These are phyloP conservation scores for Suillus lakei DNA, from an alignment of 768 basidiomycete species.

Conservation along the genomic window DNA sequence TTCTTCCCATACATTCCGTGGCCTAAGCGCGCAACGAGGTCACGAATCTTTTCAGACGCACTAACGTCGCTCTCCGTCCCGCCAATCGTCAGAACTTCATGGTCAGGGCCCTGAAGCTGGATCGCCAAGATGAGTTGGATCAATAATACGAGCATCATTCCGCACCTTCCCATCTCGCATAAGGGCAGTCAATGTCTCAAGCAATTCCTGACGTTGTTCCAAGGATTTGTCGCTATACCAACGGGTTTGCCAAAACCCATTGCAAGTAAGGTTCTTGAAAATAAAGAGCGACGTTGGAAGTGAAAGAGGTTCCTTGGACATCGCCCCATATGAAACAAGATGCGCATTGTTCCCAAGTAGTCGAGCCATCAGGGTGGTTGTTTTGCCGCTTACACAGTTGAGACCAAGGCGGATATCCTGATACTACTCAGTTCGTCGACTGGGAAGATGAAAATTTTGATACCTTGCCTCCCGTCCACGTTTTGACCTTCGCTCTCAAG, in stretches of 20 bases:
- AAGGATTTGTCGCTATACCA: conserved; percentile 63
- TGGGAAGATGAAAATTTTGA: conserved; percentile 12
- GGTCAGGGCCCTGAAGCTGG: conserved; percentile 70
- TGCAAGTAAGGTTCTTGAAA: conserved; percentile 79
- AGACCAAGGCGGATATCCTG: conserved; percentile 52
- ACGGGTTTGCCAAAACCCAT: conserved; percentile 79
- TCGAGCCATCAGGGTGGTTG: conserved; percentile 71
- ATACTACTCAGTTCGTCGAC: conserved; percentile 13
- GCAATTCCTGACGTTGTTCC: conserved; percentile 54
- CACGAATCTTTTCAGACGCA: conserved; percentile 38
- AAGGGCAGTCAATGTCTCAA: conserved; percentile 55
- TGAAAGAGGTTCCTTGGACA: conserved; percentile 83
- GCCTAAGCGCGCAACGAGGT: conserved; percentile 37
- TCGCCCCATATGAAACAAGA: conserved; percentile 87
- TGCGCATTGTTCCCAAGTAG: conserved; percentile 70
- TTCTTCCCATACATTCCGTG: conserved; percentile 53
- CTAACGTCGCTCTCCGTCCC: conserved; percentile 42
- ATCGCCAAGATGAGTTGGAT: conserved; percentile 13
- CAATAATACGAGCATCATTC: conserved; percentile 4
- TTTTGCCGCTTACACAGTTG: conserved; percentile 68
- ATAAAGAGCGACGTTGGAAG: conserved; percentile 82
- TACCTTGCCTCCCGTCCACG: conserved; percentile 70
- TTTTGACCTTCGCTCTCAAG: conserved; percentile 56
- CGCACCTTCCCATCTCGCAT: conserved; percentile 59
- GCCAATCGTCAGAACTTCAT: conserved; percentile 66